Conservation (phyloP, 768 basidiomycete genomes). For the Paxillus ammoniavirescens region DNA sequence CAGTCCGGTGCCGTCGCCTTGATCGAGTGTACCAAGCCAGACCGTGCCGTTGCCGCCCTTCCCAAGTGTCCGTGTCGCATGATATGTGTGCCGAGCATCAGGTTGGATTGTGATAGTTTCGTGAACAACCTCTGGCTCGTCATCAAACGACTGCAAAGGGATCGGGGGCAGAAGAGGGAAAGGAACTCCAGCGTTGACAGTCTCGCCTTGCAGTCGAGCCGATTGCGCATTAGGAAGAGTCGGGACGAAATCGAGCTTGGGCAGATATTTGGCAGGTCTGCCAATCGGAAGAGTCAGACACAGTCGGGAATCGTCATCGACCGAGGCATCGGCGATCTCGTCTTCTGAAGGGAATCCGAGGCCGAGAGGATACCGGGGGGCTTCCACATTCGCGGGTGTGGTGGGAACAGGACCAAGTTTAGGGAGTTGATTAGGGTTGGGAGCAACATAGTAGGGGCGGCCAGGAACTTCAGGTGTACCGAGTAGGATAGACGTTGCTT, state of each 20-base stretch:
- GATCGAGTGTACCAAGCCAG: constrained; percentile 3
- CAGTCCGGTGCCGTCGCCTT: neutral
- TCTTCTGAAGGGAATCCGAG: neutral
- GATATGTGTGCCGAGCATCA: neutral
- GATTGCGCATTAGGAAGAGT: too few species aligned
- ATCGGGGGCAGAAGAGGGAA: neutral
- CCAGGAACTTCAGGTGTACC: neutral
- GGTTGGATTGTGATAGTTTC: neutral
- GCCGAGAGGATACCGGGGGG: constrained; percentile 3
- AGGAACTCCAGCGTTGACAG: neutral
- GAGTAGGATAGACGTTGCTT: neutral
- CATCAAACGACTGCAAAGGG: neutral
- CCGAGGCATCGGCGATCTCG: neutral
- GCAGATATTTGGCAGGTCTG: neutral
- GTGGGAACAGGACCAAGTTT: neutral
- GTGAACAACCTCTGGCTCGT: neutral
- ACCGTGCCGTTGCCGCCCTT: constrained; percentile 7
- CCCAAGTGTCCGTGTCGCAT: constrained; percentile 2
- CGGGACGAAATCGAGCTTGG: neutral
- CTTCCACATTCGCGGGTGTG: neutral
- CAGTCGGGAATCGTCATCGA: neutral
- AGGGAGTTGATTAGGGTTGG: neutral
- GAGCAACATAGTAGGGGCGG: neutral
- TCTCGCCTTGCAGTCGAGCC: too few species aligned
- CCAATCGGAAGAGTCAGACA: neutral